Base-by-base conservation (phyloP, 2,329 filamentous ascomycete species). In the Rhynchosporium graminicola region DNA sequence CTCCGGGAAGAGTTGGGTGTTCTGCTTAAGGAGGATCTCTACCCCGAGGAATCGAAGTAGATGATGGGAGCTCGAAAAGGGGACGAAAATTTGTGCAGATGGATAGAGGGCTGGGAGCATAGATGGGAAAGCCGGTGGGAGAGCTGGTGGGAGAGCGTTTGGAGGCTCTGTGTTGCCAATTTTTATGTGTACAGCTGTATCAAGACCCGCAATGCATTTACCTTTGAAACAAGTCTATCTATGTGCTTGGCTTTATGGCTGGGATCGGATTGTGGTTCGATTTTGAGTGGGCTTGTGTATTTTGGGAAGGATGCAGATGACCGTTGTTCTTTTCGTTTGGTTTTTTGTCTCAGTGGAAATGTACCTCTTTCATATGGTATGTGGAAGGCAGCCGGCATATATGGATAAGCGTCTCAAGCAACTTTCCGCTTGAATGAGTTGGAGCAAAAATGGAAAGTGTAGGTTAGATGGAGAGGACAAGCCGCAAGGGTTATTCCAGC, bases 1-100 rank as follows among this genome's bases (percentile, higher is more conserved):
- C 83, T 98, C 74, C 89, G 93, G 74, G 91, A 96, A 84, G 94
- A 98, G 83, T 87, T 98, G 68, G 94, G 94, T 73, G 87, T 98
- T 73, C 82, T 86, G 70, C 85, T 97, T 73, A 96, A 95, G 84
- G 94, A 98, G 84, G 87, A 91, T 74, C 83, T 98, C 78, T 98
- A 92, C 81, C 92, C 94, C 64, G 84, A 87, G 52, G 65, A 67
- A 60, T 48, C 68, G 43, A 72, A 72, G 67, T 71, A 72, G 66
- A 68, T 62, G 61, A 51, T 26, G 59, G 43, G 46, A 43, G 20
- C 28, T 66, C 63, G 63, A 63, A 61, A 52, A 56, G 28, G 60
- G 62, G 50, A 61, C 33, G 61, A 46, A 20, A 20, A 51, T 29
- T 59, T 55, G 59, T 69, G 67, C 70, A 69, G 64, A 71, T 68